Percentiles rank a stretch among this genome's conserved stretches.
These are phyloP conservation scores for Rhinocladiella mackenziei DNA, from an alignment of 2,329 filamentous ascomycete species.

Conservation along the genomic window DNA sequence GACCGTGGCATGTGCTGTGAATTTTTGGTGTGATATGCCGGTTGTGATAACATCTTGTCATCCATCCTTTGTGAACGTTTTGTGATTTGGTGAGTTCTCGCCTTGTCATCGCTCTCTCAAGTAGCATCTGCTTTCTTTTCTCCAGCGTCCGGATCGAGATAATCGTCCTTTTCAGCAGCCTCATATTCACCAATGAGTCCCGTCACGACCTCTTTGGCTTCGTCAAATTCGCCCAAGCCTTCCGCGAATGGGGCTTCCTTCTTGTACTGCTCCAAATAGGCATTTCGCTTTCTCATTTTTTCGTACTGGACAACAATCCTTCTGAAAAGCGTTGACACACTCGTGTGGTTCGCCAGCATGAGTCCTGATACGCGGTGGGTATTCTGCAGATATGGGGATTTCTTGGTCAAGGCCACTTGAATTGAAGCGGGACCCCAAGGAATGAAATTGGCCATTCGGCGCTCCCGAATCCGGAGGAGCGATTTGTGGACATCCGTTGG, in stretches of 20 bases:
- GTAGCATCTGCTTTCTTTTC: constrained; percentile 22
- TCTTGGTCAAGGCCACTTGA: constrained; percentile 92
- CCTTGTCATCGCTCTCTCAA: constrained; percentile 2
- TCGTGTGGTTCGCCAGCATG: constrained; percentile 98
- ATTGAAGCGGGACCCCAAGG: constrained; percentile 98
- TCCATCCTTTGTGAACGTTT: background rate
- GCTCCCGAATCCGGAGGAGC: constrained; percentile 88
- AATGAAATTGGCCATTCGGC: constrained; percentile 90
- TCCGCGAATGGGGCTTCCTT: constrained; percentile 91
- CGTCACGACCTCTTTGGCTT: constrained; percentile 83
- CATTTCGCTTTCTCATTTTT: constrained; percentile 89
- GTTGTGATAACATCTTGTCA: background rate
- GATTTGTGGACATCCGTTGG: constrained; percentile 98
- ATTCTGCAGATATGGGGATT: constrained; percentile 92
- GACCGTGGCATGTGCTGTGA: no score
- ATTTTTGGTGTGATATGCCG: no score
- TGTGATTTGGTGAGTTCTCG: constrained; percentile 1
- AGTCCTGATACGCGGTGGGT: constrained; percentile 91
- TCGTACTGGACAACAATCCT: constrained; percentile 90
- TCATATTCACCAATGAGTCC: constrained; percentile 94
- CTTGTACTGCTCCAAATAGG: constrained; percentile 94
- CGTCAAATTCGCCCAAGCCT: constrained; percentile 89
- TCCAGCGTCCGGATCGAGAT: constrained; percentile 67
- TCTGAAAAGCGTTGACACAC: constrained; percentile 94
- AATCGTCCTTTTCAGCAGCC: constrained; percentile 85